Evolutionary conservation across 352 stramenopile species (phyloP), one percentile per base, ranked within the genome.

Genomic region (Peronospora tabacina): DNA sequence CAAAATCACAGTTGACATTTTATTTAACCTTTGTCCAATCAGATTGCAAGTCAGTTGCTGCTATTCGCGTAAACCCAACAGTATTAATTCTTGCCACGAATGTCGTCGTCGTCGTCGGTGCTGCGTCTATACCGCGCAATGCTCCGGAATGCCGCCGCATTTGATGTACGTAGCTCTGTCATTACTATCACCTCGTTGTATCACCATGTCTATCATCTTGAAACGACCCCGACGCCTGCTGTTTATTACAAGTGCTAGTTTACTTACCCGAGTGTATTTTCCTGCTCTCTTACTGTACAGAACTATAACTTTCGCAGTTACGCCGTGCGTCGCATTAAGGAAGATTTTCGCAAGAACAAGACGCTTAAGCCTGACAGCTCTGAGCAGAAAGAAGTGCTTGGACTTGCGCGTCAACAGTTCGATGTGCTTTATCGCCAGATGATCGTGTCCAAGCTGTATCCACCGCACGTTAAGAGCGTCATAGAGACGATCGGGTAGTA

Each of bases 281-380:
- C 32, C 34, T 16, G 15, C 17, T 59, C 10, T 54, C 39, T 33
- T 8, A 28, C 30, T 49, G 15, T 38, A 24, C 37, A 89, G 78
- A 73, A 63, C 45, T 87, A 89, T 65, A 89, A 85, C 67, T 87
- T 75, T 67, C 73, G 78, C 43, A 66, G 63, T 47, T 89, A 89
- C 58, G 69, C 73, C 22, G 47, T 66, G 32, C 73, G 75, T 32
- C 78, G 78, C 52, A 60, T 89, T 44, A 78, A 77, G 49, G 71
- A 85, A 38, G 75, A 86, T n/a, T 89, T 89, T 52, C 78, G 58
- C 58, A 80, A 78, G 66, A 73, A 86, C 55, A 77, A 72, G 53
- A 37, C 48, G 10, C 61, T 89, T 2, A 20, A 64, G 24, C 19
- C 44, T 3, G 76, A 63, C 33, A 79, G 71, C 33, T 38, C 53